These are phyloP conservation scores for Talaromyces sp. DNA, from an alignment of 2,329 filamentous ascomycete species.

Conservation along the genomic window DNA sequence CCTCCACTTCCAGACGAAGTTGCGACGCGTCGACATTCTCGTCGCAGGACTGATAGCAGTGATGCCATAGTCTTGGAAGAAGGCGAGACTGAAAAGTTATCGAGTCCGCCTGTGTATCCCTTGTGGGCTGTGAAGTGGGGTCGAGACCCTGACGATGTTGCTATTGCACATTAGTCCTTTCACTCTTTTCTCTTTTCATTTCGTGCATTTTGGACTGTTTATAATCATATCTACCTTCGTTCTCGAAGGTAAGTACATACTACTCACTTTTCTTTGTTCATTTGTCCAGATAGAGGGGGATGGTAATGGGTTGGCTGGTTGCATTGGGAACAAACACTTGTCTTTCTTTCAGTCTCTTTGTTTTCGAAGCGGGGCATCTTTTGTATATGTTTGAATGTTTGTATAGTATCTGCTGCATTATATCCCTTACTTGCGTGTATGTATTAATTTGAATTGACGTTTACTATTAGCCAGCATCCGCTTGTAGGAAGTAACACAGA, in stretches of 20 bases:
- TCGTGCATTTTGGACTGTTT: no score
- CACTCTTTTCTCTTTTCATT: constrained; percentile 19
- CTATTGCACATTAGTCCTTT: constrained; percentile 36
- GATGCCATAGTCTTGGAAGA: constrained; percentile 48
- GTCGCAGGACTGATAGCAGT: constrained; percentile 45
- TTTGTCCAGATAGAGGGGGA: background rate
- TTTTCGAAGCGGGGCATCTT: background rate
- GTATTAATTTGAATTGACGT: background rate
- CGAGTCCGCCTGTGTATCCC: constrained; percentile 52
- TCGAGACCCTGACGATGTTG: constrained; percentile 42
- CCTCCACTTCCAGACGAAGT: constrained; percentile 35
- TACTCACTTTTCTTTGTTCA: background rate
- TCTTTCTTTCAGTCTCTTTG: background rate
- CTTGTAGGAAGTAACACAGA: background rate
- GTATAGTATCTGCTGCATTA: background rate
- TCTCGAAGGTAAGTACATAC: background rate
- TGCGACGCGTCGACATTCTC: constrained; percentile 35
- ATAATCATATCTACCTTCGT: background rate
- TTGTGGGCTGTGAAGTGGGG: constrained; percentile 43
- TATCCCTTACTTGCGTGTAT: background rate
- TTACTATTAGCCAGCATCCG: background rate
- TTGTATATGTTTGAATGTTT: background rate
- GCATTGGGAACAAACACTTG: background rate
- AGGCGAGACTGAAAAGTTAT: constrained; percentile 49
- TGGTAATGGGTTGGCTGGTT: background rate